These are phyloP conservation scores for Clitoria ternatea DNA, from an alignment of 306 rosid genomes.

Conservation along the genomic window DNA sequence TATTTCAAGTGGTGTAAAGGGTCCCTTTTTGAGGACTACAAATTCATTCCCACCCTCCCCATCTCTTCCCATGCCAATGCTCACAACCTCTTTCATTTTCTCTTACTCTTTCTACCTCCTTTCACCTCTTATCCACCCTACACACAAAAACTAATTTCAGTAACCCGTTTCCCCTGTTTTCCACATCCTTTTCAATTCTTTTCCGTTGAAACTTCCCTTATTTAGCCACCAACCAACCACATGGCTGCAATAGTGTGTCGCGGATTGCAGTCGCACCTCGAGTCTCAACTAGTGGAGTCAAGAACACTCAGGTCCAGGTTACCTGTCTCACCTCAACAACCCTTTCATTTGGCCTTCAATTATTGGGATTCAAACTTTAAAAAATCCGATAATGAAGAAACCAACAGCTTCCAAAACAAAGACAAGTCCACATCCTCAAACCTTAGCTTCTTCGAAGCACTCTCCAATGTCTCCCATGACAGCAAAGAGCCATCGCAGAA, in stretches of 20 bases:
- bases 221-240: neutral
- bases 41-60: conserved; percentile 48
- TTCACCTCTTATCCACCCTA: too few species aligned
- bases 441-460: conserved; percentile 50
- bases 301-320: conserved; percentile 51
- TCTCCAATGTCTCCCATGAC: conserved; percentile 24
- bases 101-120: neutral
- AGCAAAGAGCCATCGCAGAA: conserved; percentile 9
- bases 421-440: conserved; percentile 3
- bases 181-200: neutral
- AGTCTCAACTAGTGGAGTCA: conserved; percentile 57
- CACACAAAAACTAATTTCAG: neutral
- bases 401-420: neutral
- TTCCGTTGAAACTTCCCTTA: neutral
- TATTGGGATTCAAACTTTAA: conserved; percentile 35
- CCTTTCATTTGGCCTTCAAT: conserved; percentile 41
- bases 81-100: neutral
- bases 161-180: conserved; percentile 6
- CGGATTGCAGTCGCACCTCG: conserved; percentile 54
- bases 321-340: conserved; percentile 42
- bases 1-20: conserved; percentile 51
- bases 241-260: conserved; percentile 79
- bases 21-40: conserved; percentile 62
- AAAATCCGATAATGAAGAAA: conserved; percentile 24
- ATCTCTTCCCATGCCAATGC: conserved; percentile 43